phyloP scores from a whole-genome alignment of 306 rosid genomes.

The Gastrolobium bilobum region DNA sequence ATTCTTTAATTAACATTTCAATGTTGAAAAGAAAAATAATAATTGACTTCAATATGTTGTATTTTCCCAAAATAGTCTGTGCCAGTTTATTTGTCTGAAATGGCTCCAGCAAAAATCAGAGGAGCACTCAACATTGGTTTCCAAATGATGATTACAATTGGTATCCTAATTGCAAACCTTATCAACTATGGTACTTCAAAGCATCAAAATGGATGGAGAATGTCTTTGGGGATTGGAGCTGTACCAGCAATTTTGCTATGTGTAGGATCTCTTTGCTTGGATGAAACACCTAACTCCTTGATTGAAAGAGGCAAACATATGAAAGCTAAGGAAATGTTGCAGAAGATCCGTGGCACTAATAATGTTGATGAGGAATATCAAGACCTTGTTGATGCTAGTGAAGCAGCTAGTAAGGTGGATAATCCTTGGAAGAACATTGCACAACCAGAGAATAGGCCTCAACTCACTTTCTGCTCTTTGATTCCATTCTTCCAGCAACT shows the following conservation, averaged over 20 bases:
- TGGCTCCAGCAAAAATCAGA: slow-evolving; percentile 50
- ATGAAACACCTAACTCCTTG: slow-evolving; percentile 49
- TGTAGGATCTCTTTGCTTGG: slow-evolving; percentile 23
- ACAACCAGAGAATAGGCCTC: slow-evolving; percentile 38
- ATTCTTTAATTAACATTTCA: background rate
- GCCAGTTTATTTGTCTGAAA: slow-evolving; percentile 49
- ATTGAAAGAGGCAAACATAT: slow-evolving; percentile 46
- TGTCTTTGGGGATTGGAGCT: slow-evolving; percentile 37
- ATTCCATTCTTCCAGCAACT: slow-evolving; percentile 51
- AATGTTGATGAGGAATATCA: slow-evolving; percentile 45
- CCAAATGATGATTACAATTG: slow-evolving; percentile 51
- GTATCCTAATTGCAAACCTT: slow-evolving; percentile 43
- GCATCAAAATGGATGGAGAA: slow-evolving; percentile 38
- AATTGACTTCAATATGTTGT: background rate
- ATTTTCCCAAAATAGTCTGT: slow-evolving; percentile 30
- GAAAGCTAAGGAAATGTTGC: slow-evolving; percentile 44
- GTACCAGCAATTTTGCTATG: slow-evolving; percentile 42
- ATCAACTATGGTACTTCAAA: slow-evolving; percentile 45
- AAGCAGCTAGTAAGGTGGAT: slow-evolving; percentile 33
- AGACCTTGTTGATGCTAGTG: slow-evolving; percentile 48
- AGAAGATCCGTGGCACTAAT: slow-evolving; percentile 37
- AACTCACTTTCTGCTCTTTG: slow-evolving; percentile 31
- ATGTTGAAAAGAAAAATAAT: background rate
- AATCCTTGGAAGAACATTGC: slow-evolving; percentile 45
- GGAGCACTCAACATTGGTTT: slow-evolving; percentile 52